Percentiles rank a stretch among this genome's conserved stretches.
Evolutionary conservation across 2,329 filamentous ascomycete genomes (phyloP).

Genomic region (Fusarium sp.): DNA sequence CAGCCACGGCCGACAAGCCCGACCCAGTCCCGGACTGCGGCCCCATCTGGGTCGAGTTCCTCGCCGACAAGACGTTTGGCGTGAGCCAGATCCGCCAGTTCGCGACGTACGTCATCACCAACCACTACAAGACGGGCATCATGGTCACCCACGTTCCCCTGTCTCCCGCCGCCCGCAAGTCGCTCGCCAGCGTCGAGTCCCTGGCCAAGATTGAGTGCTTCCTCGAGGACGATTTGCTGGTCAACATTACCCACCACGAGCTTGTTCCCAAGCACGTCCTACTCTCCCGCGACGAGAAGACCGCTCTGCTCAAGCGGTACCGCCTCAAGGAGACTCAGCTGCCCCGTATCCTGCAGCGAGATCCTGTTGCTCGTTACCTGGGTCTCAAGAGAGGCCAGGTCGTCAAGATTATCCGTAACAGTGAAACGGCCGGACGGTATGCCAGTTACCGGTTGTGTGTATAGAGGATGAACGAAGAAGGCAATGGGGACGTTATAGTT

Average conservation of each 20-base stretch:
- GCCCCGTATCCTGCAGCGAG: slow-evolving; percentile 89
- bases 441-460: slow-evolving; percentile 88
- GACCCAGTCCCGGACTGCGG: slow-evolving; percentile 81
- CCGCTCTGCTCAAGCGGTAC: slow-evolving; percentile 86
- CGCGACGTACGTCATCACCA: slow-evolving; percentile 81
- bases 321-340: slow-evolving; percentile 97
- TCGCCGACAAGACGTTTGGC: slow-evolving; percentile 81
- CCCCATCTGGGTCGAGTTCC: slow-evolving; percentile 94
- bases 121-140: slow-evolving; percentile 90
- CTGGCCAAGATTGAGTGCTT: slow-evolving; percentile 92
- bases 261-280: slow-evolving; percentile 94
- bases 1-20: slow-evolving; percentile 75
- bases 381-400: slow-evolving; percentile 92
- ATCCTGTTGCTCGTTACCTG: slow-evolving; percentile 92
- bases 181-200: slow-evolving; percentile 81
- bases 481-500: neutral
- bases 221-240: slow-evolving; percentile 92
- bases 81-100: slow-evolving; percentile 94
- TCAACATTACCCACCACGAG: slow-evolving; percentile 99
- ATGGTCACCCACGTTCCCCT: slow-evolving; percentile 87
- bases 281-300: slow-evolving; percentile 91
- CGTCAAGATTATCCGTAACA: slow-evolving; percentile 97
- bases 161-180: slow-evolving; percentile 88
- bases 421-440: slow-evolving; percentile 95
- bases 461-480: slow-evolving; percentile 46